Conservation (phyloP, 805 yeast species). For the Yarrowia sp. region DNA sequence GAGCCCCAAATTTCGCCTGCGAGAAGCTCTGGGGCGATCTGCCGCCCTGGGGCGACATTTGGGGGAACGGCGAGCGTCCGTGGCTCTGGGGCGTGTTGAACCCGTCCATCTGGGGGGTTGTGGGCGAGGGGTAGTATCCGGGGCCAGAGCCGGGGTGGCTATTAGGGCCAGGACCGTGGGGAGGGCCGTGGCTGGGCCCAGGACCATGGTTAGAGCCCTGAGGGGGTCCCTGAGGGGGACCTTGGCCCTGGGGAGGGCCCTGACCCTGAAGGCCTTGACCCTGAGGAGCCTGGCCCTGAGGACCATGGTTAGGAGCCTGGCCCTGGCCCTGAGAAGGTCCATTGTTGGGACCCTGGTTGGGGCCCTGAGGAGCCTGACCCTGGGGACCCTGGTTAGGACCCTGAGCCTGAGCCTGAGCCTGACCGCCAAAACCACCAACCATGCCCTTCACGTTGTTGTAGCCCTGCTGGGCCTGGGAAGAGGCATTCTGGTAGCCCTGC, state of each 20-base stretch:
- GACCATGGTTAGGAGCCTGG: not conserved
- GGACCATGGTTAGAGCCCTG: no score
- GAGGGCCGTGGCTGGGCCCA: not conserved
- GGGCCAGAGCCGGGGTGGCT: not conserved
- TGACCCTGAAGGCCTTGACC: not conserved
- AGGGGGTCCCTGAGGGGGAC: no score
- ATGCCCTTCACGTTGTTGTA: conserved; percentile 1
- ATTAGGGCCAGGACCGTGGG: no score
- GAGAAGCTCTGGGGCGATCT: conserved; percentile 18
- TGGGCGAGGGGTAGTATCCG: not conserved
- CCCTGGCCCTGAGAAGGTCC: not conserved
- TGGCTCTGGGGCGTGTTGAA: conserved; percentile 23
- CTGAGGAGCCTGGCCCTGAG: no score
- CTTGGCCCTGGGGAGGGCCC: not conserved
- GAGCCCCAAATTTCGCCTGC: conserved; percentile 24
- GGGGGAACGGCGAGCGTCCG: conserved; percentile 34
- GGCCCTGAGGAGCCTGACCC: conserved; percentile 16
- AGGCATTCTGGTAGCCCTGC: conserved; percentile 3
- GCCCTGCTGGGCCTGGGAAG: not conserved
- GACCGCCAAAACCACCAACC: no score
- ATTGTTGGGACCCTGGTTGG: not conserved
- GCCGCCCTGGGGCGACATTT: conserved; percentile 27
- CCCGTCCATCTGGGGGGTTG: conserved; percentile 25
- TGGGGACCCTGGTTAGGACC: no score
- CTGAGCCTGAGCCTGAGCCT: no score